These are phyloP conservation scores for Phanerochaete sordida DNA, from an alignment of 768 basidiomycete genomes.

Conservation along the genomic window DNA sequence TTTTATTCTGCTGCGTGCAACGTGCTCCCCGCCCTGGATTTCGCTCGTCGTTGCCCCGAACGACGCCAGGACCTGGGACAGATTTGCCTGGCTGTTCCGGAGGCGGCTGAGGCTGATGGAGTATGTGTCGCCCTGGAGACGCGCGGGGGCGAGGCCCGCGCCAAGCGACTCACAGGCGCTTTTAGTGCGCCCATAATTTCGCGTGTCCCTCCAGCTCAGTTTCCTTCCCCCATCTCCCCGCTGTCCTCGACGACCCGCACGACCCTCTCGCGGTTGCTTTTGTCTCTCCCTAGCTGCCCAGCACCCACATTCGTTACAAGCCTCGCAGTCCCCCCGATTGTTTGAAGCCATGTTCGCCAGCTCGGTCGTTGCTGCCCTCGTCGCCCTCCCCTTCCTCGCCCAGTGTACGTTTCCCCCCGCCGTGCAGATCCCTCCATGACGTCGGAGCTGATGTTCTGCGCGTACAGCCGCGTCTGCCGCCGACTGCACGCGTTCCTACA, in stretches of 20 bases:
- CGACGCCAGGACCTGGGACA: not conserved
- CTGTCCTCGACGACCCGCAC: slow-evolving; percentile 18
- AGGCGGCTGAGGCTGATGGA: not conserved
- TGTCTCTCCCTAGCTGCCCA: slow-evolving; percentile 11
- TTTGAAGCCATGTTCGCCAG: slow-evolving; percentile 34
- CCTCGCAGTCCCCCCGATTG: slow-evolving; percentile 17
- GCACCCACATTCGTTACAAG: slow-evolving; percentile 23
- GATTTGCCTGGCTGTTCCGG: not conserved
- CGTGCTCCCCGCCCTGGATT: not conserved
- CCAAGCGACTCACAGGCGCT: slow-evolving; percentile 1
- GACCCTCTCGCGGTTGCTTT: slow-evolving; percentile 11
- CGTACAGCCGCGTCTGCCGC: slow-evolving; percentile 18
- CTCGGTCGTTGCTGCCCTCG: slow-evolving; percentile 35
- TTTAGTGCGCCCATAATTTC: slow-evolving; percentile 6
- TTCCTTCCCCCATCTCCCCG: slow-evolving; percentile 5
- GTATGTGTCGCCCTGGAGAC: slow-evolving; percentile 1
- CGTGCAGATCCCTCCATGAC: not conserved
- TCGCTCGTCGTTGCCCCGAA: not conserved
- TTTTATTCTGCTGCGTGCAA: not conserved
- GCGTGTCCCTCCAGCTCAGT: not conserved
- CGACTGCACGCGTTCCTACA: slow-evolving; percentile 58
- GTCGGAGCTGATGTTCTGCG: not conserved
- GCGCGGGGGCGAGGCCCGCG: not conserved
- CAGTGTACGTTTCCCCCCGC: slow-evolving; percentile 33
- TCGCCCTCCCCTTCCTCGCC: slow-evolving; percentile 45